Conservation (phyloP, 2,329 filamentous ascomycete genomes). For the Fusarium oxysporum region DNA sequence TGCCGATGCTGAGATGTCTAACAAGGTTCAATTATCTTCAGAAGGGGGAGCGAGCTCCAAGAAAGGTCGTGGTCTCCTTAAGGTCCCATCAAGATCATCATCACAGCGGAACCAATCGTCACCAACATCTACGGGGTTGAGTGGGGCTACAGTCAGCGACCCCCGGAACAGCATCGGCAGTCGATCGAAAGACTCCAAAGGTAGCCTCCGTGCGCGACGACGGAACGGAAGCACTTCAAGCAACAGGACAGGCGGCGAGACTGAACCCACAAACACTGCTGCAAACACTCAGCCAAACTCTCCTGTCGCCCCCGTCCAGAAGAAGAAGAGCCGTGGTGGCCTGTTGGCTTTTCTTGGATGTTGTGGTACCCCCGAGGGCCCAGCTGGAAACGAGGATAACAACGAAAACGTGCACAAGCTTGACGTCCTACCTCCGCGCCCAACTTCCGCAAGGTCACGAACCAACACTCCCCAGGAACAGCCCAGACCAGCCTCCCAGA, state of each 20-base stretch:
- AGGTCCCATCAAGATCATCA: slow-evolving; percentile 72
- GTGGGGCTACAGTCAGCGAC: slow-evolving; percentile 69
- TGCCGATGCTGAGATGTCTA: slow-evolving; percentile 54
- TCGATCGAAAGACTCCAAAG: slow-evolving; percentile 73
- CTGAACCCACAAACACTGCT: slow-evolving; percentile 62
- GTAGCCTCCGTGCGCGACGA: slow-evolving; percentile 71
- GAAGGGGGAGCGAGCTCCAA: slow-evolving; percentile 59
- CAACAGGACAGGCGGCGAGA: slow-evolving; percentile 68
- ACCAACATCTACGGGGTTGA: slow-evolving; percentile 69
- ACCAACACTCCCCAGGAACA: slow-evolving; percentile 66
- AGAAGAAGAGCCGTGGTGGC: slow-evolving; percentile 67
- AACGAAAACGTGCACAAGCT: slow-evolving; percentile 69
- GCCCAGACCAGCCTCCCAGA: slow-evolving; percentile 60
- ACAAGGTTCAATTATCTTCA: slow-evolving; percentile 55
- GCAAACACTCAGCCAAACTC: slow-evolving; percentile 65
- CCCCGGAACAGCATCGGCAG: slow-evolving; percentile 71
- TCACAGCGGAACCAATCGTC: slow-evolving; percentile 70
- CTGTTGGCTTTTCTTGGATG: slow-evolving; percentile 73
- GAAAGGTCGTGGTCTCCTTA: slow-evolving; percentile 64
- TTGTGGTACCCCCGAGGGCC: slow-evolving; percentile 72
- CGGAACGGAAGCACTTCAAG: slow-evolving; percentile 77
- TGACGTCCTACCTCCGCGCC: slow-evolving; percentile 66
- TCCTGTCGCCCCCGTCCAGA: slow-evolving; percentile 60
- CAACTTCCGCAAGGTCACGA: slow-evolving; percentile 65
- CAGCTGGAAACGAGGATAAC: slow-evolving; percentile 64